These are phyloP conservation scores for Platanthera zijinensis DNA, from an alignment of 106 monocot genomes.

Conservation along the genomic window DNA sequence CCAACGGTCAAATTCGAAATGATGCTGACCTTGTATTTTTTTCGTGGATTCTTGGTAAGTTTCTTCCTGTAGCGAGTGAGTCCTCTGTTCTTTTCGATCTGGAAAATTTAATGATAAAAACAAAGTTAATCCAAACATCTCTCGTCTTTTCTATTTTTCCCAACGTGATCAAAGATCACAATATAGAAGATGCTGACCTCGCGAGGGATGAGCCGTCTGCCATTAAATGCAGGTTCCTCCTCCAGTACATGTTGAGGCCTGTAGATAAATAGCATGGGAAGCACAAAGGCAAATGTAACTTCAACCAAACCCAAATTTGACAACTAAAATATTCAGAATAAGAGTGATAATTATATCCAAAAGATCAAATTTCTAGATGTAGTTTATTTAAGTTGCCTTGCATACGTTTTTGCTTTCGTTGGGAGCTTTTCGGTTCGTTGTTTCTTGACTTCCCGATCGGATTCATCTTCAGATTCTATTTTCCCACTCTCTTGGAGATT, in stretches of 20 bases:
- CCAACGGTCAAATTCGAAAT: not conserved
- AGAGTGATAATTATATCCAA: not conserved
- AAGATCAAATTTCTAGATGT: not conserved
- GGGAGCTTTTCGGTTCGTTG: conserved; percentile 40
- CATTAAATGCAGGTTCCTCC: conserved; percentile 47
- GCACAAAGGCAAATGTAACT: not conserved
- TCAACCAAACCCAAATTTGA: not conserved
- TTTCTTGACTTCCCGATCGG: conserved; percentile 66
- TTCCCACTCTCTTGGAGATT: conserved; percentile 13
- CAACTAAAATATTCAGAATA: not conserved
- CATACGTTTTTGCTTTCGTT: conserved; percentile 39
- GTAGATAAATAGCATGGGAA: not conserved
- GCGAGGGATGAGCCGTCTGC: conserved; percentile 60
- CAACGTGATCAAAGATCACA: not conserved
- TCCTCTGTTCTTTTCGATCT: conserved; percentile 93
- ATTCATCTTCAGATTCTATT: conserved; percentile 67
- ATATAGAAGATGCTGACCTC: conserved; percentile 40
- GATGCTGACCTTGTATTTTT: conserved; percentile 84
- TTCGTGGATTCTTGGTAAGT: conserved; percentile 71
- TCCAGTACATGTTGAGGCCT: conserved; percentile 13
- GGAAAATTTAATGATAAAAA: not conserved
- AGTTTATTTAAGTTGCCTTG: conserved; percentile 30
- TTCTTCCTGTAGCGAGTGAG: conserved; percentile 83
- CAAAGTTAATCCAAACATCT: not conserved
- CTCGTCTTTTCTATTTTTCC: not conserved